Evolutionary conservation across 371 early-diverging fungal species (phyloP).

Genomic region (Rhizopus arrhizus): DNA sequence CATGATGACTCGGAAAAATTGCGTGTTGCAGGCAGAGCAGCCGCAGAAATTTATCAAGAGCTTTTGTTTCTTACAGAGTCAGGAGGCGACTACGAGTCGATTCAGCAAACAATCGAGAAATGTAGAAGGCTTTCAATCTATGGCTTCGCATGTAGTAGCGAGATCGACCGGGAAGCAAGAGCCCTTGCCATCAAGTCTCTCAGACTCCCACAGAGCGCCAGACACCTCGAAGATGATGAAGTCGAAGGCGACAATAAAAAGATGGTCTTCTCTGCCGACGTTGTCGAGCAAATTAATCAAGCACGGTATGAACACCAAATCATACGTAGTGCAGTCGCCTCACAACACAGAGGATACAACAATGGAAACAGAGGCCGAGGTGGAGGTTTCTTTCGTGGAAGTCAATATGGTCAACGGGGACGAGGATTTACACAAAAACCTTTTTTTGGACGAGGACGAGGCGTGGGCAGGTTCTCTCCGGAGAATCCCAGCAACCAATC

Average conservation of each 20-base stretch:
- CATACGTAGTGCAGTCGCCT: background rate
- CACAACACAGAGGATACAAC: background rate
- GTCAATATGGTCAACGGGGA: background rate
- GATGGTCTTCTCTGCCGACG: constrained; percentile 2
- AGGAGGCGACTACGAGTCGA: too few relatives aligned
- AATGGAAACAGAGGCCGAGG: constrained; percentile 2
- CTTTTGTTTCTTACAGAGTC: too few relatives aligned
- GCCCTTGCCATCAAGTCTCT: too few relatives aligned
- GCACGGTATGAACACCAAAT: background rate
- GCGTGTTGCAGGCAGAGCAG: background rate
- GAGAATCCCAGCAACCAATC: background rate
- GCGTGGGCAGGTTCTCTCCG: too few relatives aligned
- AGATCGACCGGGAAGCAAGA: too few relatives aligned
- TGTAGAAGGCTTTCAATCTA: too few relatives aligned
- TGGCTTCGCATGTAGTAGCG: too few relatives aligned
- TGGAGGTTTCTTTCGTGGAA: background rate
- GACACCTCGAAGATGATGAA: background rate
- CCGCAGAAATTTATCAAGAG: too few relatives aligned
- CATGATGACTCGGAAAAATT: background rate
- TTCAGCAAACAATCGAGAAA: too few relatives aligned
- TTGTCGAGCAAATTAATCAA: constrained; percentile 1
- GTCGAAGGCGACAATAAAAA: background rate
- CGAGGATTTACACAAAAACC: background rate
- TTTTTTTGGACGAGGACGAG: constrained; percentile 2
- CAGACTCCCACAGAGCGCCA: background rate